A percentile compares a stretch with the other conserved stretches of the same genome.
These are phyloP conservation scores for Gyrodon lividus DNA, from an alignment of 768 basidiomycete genomes.

Conservation along the genomic window DNA sequence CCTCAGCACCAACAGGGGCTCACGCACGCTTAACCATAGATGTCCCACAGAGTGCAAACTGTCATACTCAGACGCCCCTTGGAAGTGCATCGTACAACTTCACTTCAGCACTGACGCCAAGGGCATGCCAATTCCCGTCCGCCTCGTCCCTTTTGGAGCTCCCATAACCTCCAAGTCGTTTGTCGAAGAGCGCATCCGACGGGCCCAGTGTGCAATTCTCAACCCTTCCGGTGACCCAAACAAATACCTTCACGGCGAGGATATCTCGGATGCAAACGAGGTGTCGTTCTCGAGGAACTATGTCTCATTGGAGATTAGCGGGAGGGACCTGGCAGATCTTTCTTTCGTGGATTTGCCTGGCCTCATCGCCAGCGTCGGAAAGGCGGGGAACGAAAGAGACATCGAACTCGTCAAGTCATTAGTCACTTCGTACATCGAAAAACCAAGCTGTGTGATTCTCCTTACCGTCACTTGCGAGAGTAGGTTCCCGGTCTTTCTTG, in stretches of 20 bases:
- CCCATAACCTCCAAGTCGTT: constrained; percentile 46
- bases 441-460: constrained; percentile 61
- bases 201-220: constrained; percentile 59
- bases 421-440: constrained; percentile 52
- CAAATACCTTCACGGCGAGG: neutral
- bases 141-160: constrained; percentile 41
- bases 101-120: constrained; percentile 37
- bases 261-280: neutral
- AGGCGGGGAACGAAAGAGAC: constrained; percentile 46
- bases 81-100: constrained; percentile 49
- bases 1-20: too few relatives aligned
- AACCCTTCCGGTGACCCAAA: constrained; percentile 39
- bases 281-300: constrained; percentile 48
- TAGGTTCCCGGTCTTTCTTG: too few relatives aligned
- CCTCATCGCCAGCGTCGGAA: constrained; percentile 51
- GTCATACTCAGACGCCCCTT: constrained; percentile 33
- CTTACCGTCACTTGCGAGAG: constrained; percentile 41
- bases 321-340: constrained; percentile 54
- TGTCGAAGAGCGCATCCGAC: constrained; percentile 60
- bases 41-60: constrained; percentile 55
- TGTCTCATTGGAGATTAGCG: constrained; percentile 53
- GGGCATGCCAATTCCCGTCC: constrained; percentile 36
- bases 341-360: constrained; percentile 62
- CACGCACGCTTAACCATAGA: constrained; percentile 21
- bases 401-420: constrained; percentile 58